A percentile compares a stretch with the other conserved stretches of the same genome.
Conservation (phyloP, 148 eudicot species). For the Spergularia bocconei region DNA sequence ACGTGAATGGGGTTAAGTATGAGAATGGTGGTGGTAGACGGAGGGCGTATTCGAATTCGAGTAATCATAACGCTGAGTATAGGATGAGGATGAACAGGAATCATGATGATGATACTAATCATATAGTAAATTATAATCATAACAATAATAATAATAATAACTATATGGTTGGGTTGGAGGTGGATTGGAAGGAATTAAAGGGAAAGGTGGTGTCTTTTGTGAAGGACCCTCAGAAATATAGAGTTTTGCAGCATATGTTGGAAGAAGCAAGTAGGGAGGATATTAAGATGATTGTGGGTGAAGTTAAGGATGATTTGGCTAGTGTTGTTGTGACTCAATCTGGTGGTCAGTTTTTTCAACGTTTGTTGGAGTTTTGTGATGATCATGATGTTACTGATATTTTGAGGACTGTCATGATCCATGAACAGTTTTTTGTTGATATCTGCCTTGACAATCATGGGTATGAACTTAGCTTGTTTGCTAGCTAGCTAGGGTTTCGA, state of each 20-base stretch:
- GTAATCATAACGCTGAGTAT: too few species aligned
- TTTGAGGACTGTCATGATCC: constrained; percentile 18
- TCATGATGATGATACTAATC: background rate
- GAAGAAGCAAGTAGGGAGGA: constrained; percentile 23
- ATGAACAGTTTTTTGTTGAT: constrained; percentile 11
- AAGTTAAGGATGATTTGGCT: constrained; percentile 27
- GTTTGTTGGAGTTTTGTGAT: constrained; percentile 28
- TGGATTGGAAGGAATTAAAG: constrained; percentile 6
- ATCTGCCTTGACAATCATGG: constrained; percentile 40
- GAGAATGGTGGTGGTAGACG: too few species aligned
- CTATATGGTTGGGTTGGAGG: background rate
- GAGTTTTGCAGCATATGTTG: constrained; percentile 26
- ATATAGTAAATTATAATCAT: background rate
- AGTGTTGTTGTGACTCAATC: constrained; percentile 29
- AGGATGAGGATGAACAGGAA: too few species aligned
- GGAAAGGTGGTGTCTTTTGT: constrained; percentile 16
- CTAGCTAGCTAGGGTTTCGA: background rate
- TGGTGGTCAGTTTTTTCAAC: constrained; percentile 37
- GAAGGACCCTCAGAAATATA: constrained; percentile 24
- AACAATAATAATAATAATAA: background rate
- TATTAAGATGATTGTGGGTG: constrained; percentile 31
- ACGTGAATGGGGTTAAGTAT: too few species aligned
- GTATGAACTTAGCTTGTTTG: constrained; percentile 17
- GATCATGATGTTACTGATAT: constrained; percentile 30
- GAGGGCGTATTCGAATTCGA: too few species aligned